Conservation (phyloP, 192 early-diverging fungal genomes). For the Backusella morwellensis region DNA sequence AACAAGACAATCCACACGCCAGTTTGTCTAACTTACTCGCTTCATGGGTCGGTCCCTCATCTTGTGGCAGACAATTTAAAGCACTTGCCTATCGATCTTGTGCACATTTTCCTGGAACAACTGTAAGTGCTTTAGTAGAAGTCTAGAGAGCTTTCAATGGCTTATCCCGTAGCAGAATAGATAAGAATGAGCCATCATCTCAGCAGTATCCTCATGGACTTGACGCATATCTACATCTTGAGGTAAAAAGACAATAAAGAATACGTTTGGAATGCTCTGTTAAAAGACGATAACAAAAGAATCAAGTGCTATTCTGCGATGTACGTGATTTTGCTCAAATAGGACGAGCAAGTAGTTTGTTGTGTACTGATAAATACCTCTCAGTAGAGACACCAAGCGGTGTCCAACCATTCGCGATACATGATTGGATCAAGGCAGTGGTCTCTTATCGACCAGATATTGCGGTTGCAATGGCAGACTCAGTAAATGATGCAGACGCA, state of each 20-base stretch:
- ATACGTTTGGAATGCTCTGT: constrained; percentile 1
- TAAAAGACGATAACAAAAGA: not conserved
- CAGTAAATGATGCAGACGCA: constrained; percentile 33
- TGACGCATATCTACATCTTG: constrained; percentile 46
- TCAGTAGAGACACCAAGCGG: constrained; percentile 48
- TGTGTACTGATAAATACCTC: constrained; percentile 51
- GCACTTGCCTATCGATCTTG: constrained; percentile 34
- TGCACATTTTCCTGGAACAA: constrained; percentile 47
- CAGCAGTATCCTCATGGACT: constrained; percentile 34
- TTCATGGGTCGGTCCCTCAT: constrained; percentile 53
- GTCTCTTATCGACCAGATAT: constrained; percentile 49
- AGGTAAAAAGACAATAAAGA: constrained; percentile 9
- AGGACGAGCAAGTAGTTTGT: constrained; percentile 18
- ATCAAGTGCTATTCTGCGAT: constrained; percentile 45
- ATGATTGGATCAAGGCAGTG: constrained; percentile 40
- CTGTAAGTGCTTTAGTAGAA: constrained; percentile 28
- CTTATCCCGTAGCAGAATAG: constrained; percentile 22
- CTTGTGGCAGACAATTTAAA: constrained; percentile 50
- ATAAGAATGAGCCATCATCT: constrained; percentile 38
- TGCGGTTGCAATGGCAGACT: constrained; percentile 40
- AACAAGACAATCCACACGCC: constrained; percentile 40
- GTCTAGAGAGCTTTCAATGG: not conserved
- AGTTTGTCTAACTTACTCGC: constrained; percentile 48
- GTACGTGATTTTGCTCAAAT: constrained; percentile 43
- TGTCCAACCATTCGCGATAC: constrained; percentile 45